Base-by-base conservation (phyloP, 306 rosid genomes). In the Quercus wislizeni region DNA sequence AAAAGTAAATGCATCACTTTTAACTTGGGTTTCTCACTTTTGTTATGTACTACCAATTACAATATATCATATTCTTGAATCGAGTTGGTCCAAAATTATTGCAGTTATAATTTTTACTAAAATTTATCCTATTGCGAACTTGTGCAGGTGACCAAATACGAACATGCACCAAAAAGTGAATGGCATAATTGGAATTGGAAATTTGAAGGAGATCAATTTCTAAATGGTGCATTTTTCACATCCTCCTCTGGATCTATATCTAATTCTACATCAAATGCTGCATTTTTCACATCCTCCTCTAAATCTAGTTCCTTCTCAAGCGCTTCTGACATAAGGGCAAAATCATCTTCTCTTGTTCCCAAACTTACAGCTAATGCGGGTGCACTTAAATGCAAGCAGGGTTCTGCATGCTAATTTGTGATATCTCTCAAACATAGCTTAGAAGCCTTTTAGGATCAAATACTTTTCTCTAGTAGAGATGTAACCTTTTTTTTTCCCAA, bases 121-220 rank as follows among this genome's bases (percentile, higher is more conserved):
- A 0, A 27, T 25, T 30, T 13, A 31, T 25, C 6, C 2, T 57
- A 27, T 7, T 51, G 30, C 31, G 23, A 49, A 80, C 2, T 68
- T 55, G 73, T 65, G 55, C 61, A 92, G 98, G 99, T 95, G 84
- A 95, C 99, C 11, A 95, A 95, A 74, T 93, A 93, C 17, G 99
- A 95, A 89, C 96, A 95, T 84, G 99, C 99, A 6, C 88, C 96
- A 0, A 93, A 92, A 81, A 81, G 85, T 80, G 94, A 91, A 20
- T 95, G 99, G 99, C 86, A 21, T 79, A 69, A 69, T 27, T 95
- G 99, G 99, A 93, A 95, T 43, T 95, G 99, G 99, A 90, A 98
- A 65, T 91, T 97, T 1, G 99, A 88, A 58, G 98, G 98, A 0
- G 99, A 95, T 62, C 3, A 86, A 68, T 0, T 95, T 76, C 5